Percentiles rank a stretch among this genome's conserved stretches.
Conservation (phyloP, 352 stramenopile genomes). For the Blastocystis sp. region DNA sequence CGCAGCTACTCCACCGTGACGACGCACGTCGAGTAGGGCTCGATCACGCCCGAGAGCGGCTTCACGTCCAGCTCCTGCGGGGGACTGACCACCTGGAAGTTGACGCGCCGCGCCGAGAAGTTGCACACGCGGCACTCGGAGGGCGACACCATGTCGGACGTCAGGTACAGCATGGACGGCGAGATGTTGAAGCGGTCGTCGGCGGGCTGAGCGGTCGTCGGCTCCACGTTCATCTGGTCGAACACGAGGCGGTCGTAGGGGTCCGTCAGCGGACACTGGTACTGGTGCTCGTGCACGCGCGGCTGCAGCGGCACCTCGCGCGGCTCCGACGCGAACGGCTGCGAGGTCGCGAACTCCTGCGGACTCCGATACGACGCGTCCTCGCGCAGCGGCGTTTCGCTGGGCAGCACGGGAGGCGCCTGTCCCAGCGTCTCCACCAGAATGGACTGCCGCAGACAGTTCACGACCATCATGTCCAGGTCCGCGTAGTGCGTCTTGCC, state of each 20-base stretch:
- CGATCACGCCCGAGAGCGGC: background rate
- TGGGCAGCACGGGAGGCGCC: background rate
- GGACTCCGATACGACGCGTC: too few relatives aligned
- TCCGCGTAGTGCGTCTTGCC: slow-evolving; percentile 2
- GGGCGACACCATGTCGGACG: background rate
- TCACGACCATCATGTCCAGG: background rate
- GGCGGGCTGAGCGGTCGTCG: background rate
- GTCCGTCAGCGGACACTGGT: slow-evolving; percentile 47
- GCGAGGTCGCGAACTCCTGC: background rate
- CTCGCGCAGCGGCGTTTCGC: background rate
- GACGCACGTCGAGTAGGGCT: background rate
- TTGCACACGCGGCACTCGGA: slow-evolving; percentile 20
- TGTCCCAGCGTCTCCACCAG: background rate
- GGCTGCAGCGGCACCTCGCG: slow-evolving; percentile 14
- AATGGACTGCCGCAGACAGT: background rate
- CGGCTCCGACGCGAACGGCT: background rate
- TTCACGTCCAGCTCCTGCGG: background rate
- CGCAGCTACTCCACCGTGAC: background rate
- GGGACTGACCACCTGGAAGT: background rate
- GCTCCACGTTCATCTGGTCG: background rate
- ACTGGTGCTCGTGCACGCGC: slow-evolving; percentile 24
- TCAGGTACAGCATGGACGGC: background rate
- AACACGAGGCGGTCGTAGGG: slow-evolving; percentile 17
- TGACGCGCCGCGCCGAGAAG: background rate
- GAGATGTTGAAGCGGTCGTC: background rate